Conservation (phyloP, 164 flowering plant species). For the Hamamelis virginiana region DNA sequence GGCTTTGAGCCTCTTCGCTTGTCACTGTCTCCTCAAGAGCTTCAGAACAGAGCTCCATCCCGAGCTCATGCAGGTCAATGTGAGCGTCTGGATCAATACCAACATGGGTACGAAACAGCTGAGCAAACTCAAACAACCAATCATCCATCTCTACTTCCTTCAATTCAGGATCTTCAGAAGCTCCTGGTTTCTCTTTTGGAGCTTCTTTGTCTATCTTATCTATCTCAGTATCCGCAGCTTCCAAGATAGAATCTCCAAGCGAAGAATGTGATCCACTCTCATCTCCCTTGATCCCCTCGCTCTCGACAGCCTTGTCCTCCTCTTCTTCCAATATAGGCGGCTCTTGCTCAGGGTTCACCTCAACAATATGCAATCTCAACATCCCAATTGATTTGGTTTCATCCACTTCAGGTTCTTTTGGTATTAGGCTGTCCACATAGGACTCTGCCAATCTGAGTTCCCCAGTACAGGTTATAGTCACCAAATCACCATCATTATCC, state of each 20-base stretch:
- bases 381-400: conserved; percentile 44
- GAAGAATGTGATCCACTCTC: conserved; percentile 61
- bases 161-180: conserved; percentile 51
- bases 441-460: conserved; percentile 90
- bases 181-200: conserved; percentile 45
- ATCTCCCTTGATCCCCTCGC: conserved; percentile 58
- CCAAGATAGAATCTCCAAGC: conserved; percentile 48
- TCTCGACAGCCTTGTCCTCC: conserved; percentile 57
- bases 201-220: conserved; percentile 45
- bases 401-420: conserved; percentile 47
- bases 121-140: conserved; percentile 96
- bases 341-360: conserved; percentile 93
- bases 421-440: conserved; percentile 40
- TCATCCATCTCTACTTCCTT: conserved; percentile 97
- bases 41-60: conserved; percentile 97
- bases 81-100: conserved; percentile 98
- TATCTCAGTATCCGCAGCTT: conserved; percentile 41
- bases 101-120: conserved; percentile 84
- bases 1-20: conserved; percentile 89
- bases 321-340: conserved; percentile 81
- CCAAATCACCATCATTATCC: conserved; percentile 92
- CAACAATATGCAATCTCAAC: conserved; percentile 86
- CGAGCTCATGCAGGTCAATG: conserved; percentile 88
- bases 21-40: conserved; percentile 97
- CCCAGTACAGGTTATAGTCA: conserved; percentile 75